Base-by-base conservation (phyloP, 2,329 filamentous ascomycete species). In the Pseudogymnoascus verrucosus region DNA sequence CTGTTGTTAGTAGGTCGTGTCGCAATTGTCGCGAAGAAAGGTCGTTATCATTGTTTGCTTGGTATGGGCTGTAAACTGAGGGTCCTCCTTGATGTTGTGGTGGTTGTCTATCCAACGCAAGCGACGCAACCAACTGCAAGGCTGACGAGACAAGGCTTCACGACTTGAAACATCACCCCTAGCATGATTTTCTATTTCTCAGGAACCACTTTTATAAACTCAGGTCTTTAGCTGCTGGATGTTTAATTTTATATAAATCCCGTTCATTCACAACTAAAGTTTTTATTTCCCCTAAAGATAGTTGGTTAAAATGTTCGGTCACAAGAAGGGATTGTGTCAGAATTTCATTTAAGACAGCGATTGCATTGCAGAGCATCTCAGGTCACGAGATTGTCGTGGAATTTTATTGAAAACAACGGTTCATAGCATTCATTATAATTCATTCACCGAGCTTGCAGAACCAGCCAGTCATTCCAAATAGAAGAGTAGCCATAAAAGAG, bases 11-110 rank as follows among this genome's bases (percentile, higher is more conserved):
- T 57, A 57, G 51, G 10, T 57, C 28, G 51, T 57, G 51, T 57
- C 51, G 51, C 28, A 57, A 57, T 57, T 57, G 51, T 57, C 47
- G 47, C 47, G 34, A 57, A 31, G 47, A 57, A 57, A 57, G 47
- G 47, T 57, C 47, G 47, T 57, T 57, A 34, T 57, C 47, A 57
- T 57, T 57, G 26, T 57, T 57, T 57, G 47, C 47, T 57, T 57
- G 26, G 47, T 57, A 57, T 57, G 51, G 51, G 51, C 51, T 57
- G 51, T 57, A 57, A 57, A 57, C 51, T 34, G 51, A 57, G 51
- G 51, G 51, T 57, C 51, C 51, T 57, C 51, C n/a, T 57, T 57
- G 51, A 57, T 57, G 51, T 57, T 57, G 28, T 57, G 28, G 51
- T 57, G 51, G 51, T 57, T 57, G 51, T 34, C 51, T 34, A 34